A percentile compares a stretch with the other conserved stretches of the same genome.
These are phyloP conservation scores for Emiliania huxleyi DNA, from an alignment of 78 protist species.

Conservation along the genomic window DNA sequence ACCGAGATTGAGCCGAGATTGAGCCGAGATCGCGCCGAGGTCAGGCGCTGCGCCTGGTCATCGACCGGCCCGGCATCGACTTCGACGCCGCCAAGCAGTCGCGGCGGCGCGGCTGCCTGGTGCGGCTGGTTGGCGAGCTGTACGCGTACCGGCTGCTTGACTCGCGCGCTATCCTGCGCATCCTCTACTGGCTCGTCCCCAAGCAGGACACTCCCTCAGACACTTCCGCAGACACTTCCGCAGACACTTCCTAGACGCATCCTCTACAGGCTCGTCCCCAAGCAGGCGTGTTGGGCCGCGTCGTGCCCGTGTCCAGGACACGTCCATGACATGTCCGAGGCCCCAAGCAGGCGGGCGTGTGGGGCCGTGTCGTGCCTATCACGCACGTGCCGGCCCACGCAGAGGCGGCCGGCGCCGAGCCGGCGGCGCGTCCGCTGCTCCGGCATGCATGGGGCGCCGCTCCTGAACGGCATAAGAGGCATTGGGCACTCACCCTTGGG, in stretches of 20 bases:
- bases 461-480: no score
- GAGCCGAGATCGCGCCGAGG: background rate
- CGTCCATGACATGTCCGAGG: no score
- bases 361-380: background rate
- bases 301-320: no score
- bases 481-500: no score
- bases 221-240: no score
- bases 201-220: no score
- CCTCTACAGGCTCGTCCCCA: no score
- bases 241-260: no score
- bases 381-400: conserved; percentile 7
- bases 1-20: background rate
- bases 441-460: no score
- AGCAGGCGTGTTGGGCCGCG: background rate
- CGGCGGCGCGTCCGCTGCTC: background rate
- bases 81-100: background rate
- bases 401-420: background rate
- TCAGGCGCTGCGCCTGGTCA: background rate
- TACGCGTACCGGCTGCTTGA: background rate
- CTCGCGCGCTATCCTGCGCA: background rate
- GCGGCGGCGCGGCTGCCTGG: background rate
- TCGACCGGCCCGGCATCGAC: background rate
- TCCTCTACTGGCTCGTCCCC: background rate
- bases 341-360: background rate
- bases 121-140: background rate